These are phyloP conservation scores for Mortierella sp. DNA, from an alignment of 371 early-diverging fungal genomes.

Conservation along the genomic window DNA sequence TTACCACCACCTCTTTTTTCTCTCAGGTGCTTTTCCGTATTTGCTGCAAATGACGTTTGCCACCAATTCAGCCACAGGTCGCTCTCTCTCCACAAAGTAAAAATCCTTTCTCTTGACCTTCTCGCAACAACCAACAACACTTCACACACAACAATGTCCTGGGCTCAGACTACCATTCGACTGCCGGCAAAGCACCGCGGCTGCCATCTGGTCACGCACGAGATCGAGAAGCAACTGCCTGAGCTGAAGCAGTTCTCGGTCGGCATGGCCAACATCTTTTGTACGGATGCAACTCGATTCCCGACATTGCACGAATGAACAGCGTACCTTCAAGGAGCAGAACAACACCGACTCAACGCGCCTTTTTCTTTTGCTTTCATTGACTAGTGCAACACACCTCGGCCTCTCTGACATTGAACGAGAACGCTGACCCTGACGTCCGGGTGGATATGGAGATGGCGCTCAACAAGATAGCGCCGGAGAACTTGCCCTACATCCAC, in stretches of 20 bases:
- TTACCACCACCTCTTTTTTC: not conserved
- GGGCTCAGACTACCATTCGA: conserved; percentile 74
- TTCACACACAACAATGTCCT: conserved; percentile 61
- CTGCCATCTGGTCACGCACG: conserved; percentile 86
- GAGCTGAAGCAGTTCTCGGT: conserved; percentile 77
- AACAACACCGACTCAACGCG: not conserved
- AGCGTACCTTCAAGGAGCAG: not conserved
- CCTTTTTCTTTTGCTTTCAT: not conserved
- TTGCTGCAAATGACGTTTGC: not conserved
- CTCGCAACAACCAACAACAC: not conserved
- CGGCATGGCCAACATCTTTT: conserved; percentile 91
- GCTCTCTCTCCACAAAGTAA: not conserved
- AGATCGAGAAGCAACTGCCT: conserved; percentile 73
- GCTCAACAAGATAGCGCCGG: conserved; percentile 84
- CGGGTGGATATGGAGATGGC: conserved; percentile 87
- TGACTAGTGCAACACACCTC: conserved; percentile 88
- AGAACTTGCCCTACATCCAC: conserved; percentile 82
- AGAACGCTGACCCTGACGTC: conserved; percentile 88
- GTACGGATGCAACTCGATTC: conserved; percentile 58
- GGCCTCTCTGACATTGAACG: conserved; percentile 90
- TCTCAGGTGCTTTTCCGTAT: not conserved
- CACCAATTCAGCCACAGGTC: not conserved
- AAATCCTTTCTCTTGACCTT: not conserved
- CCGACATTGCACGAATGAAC: not conserved
- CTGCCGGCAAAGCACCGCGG: conserved; percentile 77